Evolutionary conservation across 2,329 filamentous ascomycete genomes (phyloP).

Genomic region (Aureobasidium namibiae): DNA sequence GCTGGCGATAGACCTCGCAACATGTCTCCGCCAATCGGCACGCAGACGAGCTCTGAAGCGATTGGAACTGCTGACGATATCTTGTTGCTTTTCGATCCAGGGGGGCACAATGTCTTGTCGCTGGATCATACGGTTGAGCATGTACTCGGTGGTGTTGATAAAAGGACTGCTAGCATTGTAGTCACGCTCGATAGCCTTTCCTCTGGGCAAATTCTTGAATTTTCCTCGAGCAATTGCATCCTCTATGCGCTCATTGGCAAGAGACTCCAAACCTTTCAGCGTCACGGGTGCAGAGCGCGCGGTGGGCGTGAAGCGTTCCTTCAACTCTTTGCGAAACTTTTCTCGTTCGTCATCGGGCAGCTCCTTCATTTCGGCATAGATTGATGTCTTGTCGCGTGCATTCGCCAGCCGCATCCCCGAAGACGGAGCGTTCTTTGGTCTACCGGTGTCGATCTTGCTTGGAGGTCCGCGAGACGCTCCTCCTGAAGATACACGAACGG

Average conservation of each 20-base stretch:
- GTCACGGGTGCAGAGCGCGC: constrained; percentile 67
- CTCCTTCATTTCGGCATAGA: constrained; percentile 47
- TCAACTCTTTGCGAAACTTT: constrained; percentile 62
- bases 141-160: constrained; percentile 92
- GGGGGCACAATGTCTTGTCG: constrained; percentile 91
- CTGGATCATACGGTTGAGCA: constrained; percentile 98
- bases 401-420: constrained; percentile 46
- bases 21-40: constrained; percentile 77
- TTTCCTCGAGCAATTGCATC: constrained; percentile 87
- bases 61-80: constrained; percentile 60
- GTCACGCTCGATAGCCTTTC: constrained; percentile 73
- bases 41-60: constrained; percentile 68
- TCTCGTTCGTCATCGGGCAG: constrained; percentile 66
- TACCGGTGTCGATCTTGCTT: constrained; percentile 37
- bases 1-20: constrained; percentile 67
- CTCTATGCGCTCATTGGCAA: constrained; percentile 90
- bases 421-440: constrained; percentile 27
- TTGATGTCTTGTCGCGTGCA: constrained; percentile 50
- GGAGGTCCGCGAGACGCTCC: constrained; percentile 30
- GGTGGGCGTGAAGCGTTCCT: constrained; percentile 69
- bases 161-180: constrained; percentile 77
- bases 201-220: constrained; percentile 76
- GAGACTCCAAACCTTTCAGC: constrained; percentile 65
- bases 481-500: constrained; percentile 24
- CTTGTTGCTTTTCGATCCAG: constrained; percentile 98